These are phyloP conservation scores for Cryphonectria parasitica DNA, from an alignment of 2,329 filamentous ascomycete species.

Conservation along the genomic window DNA sequence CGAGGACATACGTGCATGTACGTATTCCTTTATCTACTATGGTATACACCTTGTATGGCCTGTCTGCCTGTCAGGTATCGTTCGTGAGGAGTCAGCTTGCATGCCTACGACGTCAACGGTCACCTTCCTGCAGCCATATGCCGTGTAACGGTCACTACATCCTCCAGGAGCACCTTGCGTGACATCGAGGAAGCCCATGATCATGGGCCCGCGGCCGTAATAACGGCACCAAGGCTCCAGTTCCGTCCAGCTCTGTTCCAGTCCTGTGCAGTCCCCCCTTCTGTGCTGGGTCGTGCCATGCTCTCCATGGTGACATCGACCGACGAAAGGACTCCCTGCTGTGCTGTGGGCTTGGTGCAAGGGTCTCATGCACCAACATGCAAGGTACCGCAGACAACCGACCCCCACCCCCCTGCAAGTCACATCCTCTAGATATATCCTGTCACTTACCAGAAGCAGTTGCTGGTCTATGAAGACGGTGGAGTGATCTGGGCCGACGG, in stretches of 20 bases:
- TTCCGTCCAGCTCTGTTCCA: neutral
- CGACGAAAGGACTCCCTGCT: constrained; percentile 7
- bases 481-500: neutral
- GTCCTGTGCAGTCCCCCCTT: neutral
- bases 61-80: neutral
- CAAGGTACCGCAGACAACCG: constrained; percentile 16
- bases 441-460: constrained; percentile 1
- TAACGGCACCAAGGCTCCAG: constrained; percentile 3
- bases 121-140: neutral
- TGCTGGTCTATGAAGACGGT: neutral
- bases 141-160: neutral
- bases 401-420: neutral
- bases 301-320: constrained; percentile 13
- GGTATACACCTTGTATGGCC: neutral
- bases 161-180: neutral
- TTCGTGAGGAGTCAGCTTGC: neutral
- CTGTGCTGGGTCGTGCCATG: constrained; percentile 2
- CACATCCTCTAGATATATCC: neutral
- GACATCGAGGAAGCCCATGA: neutral
- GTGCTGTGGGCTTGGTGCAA: neutral
- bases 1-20: neutral
- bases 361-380: constrained; percentile 20
- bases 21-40: neutral
- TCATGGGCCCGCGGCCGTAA: neutral
- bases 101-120: neutral